phyloP scores from a whole-genome alignment of 148 eudicot species.

The Rhododendron simsii region DNA sequence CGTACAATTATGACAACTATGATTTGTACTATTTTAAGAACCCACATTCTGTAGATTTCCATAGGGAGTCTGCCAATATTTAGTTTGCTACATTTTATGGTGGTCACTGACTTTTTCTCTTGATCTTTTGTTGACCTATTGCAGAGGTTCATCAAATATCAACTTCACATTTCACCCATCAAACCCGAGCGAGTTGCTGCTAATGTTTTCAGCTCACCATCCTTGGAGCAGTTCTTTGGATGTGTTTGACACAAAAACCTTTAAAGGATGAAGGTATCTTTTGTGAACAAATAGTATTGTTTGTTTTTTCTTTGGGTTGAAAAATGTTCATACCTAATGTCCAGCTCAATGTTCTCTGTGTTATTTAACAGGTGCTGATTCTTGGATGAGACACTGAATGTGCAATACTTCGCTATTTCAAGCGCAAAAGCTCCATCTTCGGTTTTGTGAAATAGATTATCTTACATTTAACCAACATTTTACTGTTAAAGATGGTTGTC shows the following conservation, averaged over 20 bases:
- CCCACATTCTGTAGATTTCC: not conserved
- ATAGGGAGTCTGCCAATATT: not conserved
- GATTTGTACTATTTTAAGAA: not conserved
- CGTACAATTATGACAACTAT: no score
- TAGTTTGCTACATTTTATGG: not conserved
- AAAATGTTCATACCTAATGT: not conserved
- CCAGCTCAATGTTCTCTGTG: not conserved
- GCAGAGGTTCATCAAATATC: slow-evolving; percentile 90
- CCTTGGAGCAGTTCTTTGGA: slow-evolving; percentile 91
- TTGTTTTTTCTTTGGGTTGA: not conserved
- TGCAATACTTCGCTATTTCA: not conserved
- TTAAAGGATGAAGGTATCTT: not conserved
- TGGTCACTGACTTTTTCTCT: not conserved
- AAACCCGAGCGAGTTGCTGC: slow-evolving; percentile 62
- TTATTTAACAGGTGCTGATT: not conserved
- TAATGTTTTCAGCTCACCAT: slow-evolving; percentile 57
- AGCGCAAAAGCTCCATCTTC: not conserved
- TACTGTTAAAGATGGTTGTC: not conserved
- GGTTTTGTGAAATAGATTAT: slow-evolving; percentile 11
- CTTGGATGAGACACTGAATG: not conserved
- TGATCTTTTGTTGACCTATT: slow-evolving; percentile 8
- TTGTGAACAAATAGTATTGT: not conserved
- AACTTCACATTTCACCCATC: slow-evolving; percentile 63
- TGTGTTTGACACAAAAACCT: slow-evolving; percentile 21
- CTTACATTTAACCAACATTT: not conserved